Conservation (phyloP, 208 protist species). For the Leishmania aethiopica region DNA sequence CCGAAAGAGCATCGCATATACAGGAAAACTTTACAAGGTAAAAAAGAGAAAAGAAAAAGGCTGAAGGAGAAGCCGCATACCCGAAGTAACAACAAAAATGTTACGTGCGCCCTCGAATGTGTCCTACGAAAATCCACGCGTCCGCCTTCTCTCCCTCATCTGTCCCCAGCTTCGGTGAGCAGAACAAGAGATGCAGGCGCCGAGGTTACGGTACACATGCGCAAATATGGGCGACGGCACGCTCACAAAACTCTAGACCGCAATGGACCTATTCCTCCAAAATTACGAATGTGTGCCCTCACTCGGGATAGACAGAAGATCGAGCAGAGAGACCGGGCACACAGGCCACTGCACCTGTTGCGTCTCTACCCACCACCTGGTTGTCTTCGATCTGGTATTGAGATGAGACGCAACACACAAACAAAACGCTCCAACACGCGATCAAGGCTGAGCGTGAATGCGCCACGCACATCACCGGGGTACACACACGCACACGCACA, state of each 20-base stretch:
- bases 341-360: no score
- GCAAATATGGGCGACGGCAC: neutral
- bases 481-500: neutral
- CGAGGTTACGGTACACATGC: neutral
- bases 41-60: neutral
- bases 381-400: no score
- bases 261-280: neutral
- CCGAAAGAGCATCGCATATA: neutral
- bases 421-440: neutral
- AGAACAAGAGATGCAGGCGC: neutral
- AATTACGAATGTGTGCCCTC: neutral
- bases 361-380: no score
- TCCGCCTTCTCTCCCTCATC: neutral
- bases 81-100: no score
- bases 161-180: neutral
- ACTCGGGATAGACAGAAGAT: neutral
- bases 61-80: neutral
- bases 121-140: no score
- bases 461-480: neutral
- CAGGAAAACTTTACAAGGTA: neutral
- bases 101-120: no score
- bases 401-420: no score
- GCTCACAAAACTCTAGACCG: neutral
- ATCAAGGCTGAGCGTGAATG: neutral
- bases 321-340: no score